These are phyloP conservation scores for Aspergillus sp. DNA, from an alignment of 2,329 filamentous ascomycete genomes.

Conservation along the genomic window DNA sequence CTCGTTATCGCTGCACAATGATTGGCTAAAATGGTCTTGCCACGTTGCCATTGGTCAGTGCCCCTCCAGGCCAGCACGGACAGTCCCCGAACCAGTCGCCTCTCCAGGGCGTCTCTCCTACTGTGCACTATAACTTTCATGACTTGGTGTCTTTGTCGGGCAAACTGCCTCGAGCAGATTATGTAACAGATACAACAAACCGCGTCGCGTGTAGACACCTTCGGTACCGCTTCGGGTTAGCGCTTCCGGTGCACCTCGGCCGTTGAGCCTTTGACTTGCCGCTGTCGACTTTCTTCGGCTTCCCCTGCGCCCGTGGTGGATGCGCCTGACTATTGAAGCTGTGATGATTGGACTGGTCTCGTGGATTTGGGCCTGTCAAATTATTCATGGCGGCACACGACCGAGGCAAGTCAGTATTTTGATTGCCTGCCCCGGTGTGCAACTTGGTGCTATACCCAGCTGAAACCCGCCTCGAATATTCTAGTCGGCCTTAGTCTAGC, in stretches of 20 bases:
- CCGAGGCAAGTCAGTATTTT: background rate
- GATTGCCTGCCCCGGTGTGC: background rate
- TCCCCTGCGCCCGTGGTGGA: background rate
- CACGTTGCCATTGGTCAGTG: conserved; percentile 20
- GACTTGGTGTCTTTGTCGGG: background rate
- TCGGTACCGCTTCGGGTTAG: conserved; percentile 8
- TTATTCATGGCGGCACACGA: background rate
- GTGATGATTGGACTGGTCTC: background rate
- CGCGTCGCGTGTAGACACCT: background rate
- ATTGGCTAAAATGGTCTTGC: conserved; percentile 8
- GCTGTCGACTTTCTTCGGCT: conserved; percentile 4
- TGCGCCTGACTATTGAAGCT: background rate
- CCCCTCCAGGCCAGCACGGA: conserved; percentile 19
- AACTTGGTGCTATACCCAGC: background rate
- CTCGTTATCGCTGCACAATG: conserved; percentile 19
- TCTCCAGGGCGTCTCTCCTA: conserved; percentile 5
- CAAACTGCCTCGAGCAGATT: conserved; percentile 11
- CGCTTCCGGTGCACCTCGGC: conserved; percentile 12
- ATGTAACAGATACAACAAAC: conserved; percentile 11
- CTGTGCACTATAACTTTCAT: no score
- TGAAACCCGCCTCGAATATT: conserved; percentile 1
- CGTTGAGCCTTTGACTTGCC: conserved; percentile 11
- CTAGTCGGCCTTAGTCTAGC: background rate
- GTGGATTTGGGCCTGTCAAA: background rate
- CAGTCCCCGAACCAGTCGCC: conserved; percentile 20